Percentiles rank a stretch among this genome's conserved stretches.
These are phyloP conservation scores for Rhizopus stolonifer DNA, from an alignment of 371 early-diverging fungal species.

Conservation along the genomic window DNA sequence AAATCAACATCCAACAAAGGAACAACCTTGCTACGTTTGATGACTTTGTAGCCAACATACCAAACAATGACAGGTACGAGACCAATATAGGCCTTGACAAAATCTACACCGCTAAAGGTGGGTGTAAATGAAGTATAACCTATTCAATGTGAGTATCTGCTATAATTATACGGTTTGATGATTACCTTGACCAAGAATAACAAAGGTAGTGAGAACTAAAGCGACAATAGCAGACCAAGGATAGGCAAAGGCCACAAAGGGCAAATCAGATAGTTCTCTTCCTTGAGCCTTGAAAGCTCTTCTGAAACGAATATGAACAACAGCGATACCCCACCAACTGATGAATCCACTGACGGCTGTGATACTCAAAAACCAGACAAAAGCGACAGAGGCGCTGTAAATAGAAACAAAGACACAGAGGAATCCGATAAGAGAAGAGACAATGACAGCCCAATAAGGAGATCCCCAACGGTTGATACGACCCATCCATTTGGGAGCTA, in stretches of 20 bases:
- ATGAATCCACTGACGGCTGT: constrained; percentile 75
- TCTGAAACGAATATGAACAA: constrained; percentile 83
- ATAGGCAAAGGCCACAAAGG: constrained; percentile 69
- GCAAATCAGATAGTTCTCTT: constrained; percentile 61
- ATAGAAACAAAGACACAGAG: constrained; percentile 51
- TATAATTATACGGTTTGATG: too few species aligned
- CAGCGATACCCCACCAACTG: constrained; percentile 76
- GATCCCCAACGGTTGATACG: constrained; percentile 53
- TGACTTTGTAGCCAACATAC: constrained; percentile 47
- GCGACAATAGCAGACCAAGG: constrained; percentile 65
- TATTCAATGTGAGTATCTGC: too few species aligned
- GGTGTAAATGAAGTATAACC: constrained; percentile 34
- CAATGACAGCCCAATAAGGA: constrained; percentile 51
- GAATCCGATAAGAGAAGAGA: constrained; percentile 60
- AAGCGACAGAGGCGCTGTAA: constrained; percentile 56
- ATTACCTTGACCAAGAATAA: constrained; percentile 55
- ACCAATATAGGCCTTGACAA: constrained; percentile 42
- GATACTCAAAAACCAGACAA: constrained; percentile 71
- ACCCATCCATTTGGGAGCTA: constrained; percentile 58
- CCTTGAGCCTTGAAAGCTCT: constrained; percentile 75
- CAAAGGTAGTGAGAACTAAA: constrained; percentile 39
- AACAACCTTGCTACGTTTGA: constrained; percentile 53
- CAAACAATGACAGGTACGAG: constrained; percentile 45
- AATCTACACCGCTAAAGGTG: constrained; percentile 22
- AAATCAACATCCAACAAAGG: constrained; percentile 50